Evolutionary conservation across 495 filamentous ascomycete species (phyloP).

Genomic region (Hypoxylon lenormandii): DNA sequence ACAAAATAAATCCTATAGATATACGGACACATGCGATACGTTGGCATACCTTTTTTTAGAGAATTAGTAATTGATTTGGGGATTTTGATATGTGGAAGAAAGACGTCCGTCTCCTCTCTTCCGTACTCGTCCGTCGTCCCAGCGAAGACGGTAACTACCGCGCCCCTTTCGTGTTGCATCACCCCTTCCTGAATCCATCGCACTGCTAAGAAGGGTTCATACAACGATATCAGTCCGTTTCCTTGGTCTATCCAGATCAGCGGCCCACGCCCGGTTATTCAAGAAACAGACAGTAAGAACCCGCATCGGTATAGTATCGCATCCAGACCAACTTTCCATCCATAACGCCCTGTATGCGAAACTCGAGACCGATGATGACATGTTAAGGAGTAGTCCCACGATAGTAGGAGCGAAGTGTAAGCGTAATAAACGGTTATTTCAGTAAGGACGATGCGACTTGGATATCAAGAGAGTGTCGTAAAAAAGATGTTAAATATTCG

Average conservation of each 20-base stretch:
- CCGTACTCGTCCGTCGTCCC: conserved; percentile 23
- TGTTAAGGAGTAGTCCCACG: conserved; percentile 38
- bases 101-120: conserved; percentile 5
- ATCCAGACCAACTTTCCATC: conserved; percentile 26
- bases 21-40: not conserved
- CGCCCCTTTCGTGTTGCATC: conserved; percentile 13
- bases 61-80: conserved; percentile 30
- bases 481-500: conserved; percentile 9
- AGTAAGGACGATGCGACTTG: not conserved
- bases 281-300: conserved; percentile 39
- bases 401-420: conserved; percentile 13
- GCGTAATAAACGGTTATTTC: conserved; percentile 15
- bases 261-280: conserved; percentile 33
- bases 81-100: conserved; percentile 19
- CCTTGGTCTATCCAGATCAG: conserved; percentile 41
- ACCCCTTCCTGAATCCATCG: conserved; percentile 15
- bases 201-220: conserved; percentile 4
- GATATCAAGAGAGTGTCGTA: conserved; percentile 25
- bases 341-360: conserved; percentile 38
- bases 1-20: not conserved
- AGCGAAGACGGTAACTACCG: conserved; percentile 33
- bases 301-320: conserved; percentile 30
- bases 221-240: conserved; percentile 40
- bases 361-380: conserved; percentile 34
- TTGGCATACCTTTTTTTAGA: conserved; percentile 10